Percentiles rank a stretch among this genome's conserved stretches.
Conservation (phyloP, 192 early-diverging fungal genomes). For the Coemansia pectinata region DNA sequence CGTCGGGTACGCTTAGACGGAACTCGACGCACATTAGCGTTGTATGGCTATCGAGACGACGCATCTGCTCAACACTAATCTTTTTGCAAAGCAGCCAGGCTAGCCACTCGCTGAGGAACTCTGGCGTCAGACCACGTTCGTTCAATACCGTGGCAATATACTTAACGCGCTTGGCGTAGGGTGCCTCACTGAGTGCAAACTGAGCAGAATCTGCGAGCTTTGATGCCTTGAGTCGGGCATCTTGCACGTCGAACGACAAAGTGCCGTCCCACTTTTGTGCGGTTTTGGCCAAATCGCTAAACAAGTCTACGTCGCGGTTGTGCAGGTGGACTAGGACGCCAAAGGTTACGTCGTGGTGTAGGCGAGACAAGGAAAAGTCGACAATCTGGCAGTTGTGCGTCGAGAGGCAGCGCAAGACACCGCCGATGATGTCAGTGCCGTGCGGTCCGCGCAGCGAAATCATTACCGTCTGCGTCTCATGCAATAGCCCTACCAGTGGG, state of each 20-base stretch:
- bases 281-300: slow-evolving; percentile 71
- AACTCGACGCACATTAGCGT: slow-evolving; percentile 80
- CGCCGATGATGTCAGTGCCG: slow-evolving; percentile 90
- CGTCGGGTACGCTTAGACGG: slow-evolving; percentile 74
- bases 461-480: slow-evolving; percentile 70
- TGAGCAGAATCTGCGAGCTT: slow-evolving; percentile 56
- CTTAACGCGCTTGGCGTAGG: slow-evolving; percentile 80
- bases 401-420: slow-evolving; percentile 72
- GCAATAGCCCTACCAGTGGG: slow-evolving; percentile 38
- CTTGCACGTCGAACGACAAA: slow-evolving; percentile 77
- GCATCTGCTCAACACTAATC: slow-evolving; percentile 89
- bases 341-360: slow-evolving; percentile 95
- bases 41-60: slow-evolving; percentile 66
- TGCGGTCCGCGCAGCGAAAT: slow-evolving; percentile 84
- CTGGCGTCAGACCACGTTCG: slow-evolving; percentile 72
- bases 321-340: slow-evolving; percentile 78
- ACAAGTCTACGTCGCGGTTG: slow-evolving; percentile 74
- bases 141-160: slow-evolving; percentile 87
- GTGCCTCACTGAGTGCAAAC: slow-evolving; percentile 69
- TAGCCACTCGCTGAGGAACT: slow-evolving; percentile 82
- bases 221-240: slow-evolving; percentile 61
- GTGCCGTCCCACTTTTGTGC: slow-evolving; percentile 87
- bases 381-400: slow-evolving; percentile 75
- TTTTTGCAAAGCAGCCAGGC: slow-evolving; percentile 69
- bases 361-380: slow-evolving; percentile 84